Evolutionary conservation across 257 asterid species (phyloP).

Genomic region (Gentiana straminea): DNA sequence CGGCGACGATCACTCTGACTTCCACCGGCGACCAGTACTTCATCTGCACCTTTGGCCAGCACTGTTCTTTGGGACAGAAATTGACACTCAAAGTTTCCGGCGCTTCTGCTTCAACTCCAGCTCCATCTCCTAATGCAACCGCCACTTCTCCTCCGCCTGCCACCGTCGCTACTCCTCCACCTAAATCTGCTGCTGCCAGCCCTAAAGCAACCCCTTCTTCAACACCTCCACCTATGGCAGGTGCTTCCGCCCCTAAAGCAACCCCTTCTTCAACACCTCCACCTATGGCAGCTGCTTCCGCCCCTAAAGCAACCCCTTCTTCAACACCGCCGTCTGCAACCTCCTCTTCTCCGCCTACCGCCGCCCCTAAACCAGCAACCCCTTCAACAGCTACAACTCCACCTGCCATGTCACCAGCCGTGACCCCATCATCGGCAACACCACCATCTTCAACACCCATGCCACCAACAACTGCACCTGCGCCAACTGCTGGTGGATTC

Average conservation of each 20-base stretch:
- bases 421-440: background rate
- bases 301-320: background rate
- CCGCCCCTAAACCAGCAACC: background rate
- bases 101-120: conserved; percentile 15
- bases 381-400: background rate
- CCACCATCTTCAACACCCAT: no score
- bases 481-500: background rate
- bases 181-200: background rate
- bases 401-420: background rate
- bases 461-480: no score
- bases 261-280: no score
- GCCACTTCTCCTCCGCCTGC: conserved; percentile 7
- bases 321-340: background rate
- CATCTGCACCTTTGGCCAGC: conserved; percentile 51
- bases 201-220: background rate
- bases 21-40: conserved; percentile 33
- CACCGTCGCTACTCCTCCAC: background rate
- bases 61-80: conserved; percentile 46
- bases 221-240: conserved; percentile 3
- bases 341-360: background rate
- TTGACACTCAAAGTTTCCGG: conserved; percentile 35
- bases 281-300: background rate
- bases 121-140: background rate
- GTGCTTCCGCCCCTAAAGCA: background rate
- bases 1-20: conserved; percentile 1